Evolutionary conservation across 2,329 filamentous ascomycete genomes (phyloP).

Genomic region (Colletotrichum salicis): DNA sequence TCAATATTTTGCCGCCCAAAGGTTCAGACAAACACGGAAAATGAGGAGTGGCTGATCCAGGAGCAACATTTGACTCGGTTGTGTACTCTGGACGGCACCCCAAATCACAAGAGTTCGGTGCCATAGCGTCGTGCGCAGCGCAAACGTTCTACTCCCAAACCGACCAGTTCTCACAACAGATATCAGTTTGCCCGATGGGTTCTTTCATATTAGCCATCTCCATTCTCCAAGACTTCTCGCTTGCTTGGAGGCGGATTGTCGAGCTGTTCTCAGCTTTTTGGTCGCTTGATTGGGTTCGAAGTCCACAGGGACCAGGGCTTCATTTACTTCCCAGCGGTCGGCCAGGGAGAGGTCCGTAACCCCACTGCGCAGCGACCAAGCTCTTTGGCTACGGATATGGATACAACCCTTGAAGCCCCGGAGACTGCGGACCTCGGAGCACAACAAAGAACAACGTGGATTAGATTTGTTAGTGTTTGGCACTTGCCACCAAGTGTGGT

Average conservation of each 20-base stretch:
- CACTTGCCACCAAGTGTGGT: background rate
- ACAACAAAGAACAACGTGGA: background rate
- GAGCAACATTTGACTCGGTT: background rate
- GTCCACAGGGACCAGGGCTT: conserved; percentile 13
- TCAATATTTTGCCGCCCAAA: conserved; percentile 5
- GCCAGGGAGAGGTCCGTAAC: conserved; percentile 1
- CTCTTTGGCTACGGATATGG: background rate
- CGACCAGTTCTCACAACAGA: no score
- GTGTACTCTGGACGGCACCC: background rate
- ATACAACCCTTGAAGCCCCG: background rate
- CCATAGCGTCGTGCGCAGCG: background rate
- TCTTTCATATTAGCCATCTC: background rate
- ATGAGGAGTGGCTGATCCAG: background rate
- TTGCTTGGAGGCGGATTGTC: background rate
- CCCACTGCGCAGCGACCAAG: background rate
- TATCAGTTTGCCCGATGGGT: background rate
- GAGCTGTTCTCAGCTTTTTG: conserved; percentile 1
- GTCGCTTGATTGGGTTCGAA: conserved; percentile 13
- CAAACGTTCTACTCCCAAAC: no score
- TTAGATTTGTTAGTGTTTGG: background rate
- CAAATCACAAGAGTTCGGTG: background rate
- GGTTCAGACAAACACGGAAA: background rate
- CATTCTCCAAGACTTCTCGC: background rate
- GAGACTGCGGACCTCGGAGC: background rate
- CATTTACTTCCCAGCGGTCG: conserved; percentile 14